phyloP scores from a whole-genome alignment of 805 yeast genomes.

The Monosporozyma yasuniensis region DNA sequence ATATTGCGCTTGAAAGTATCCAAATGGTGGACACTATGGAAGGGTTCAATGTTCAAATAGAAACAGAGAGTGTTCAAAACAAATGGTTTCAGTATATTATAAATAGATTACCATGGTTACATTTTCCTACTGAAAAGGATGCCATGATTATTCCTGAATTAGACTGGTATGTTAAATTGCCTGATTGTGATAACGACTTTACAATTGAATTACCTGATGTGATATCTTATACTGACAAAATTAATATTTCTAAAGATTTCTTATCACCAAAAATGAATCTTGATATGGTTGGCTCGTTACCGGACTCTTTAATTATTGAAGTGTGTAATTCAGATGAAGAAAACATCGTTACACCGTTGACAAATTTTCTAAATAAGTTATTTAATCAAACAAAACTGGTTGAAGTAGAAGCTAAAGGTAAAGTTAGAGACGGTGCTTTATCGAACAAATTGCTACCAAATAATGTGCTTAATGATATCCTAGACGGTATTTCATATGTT shows the following conservation, averaged over 20 bases:
- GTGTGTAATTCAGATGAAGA: constrained; percentile 28
- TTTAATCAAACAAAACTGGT: constrained; percentile 15
- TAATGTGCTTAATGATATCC: neutral
- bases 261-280: constrained; percentile 4
- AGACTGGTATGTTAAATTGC: constrained; percentile 31
- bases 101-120: constrained; percentile 11
- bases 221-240: constrained; percentile 8
- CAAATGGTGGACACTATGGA: constrained; percentile 14
- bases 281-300: constrained; percentile 20
- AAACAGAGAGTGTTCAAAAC: neutral
- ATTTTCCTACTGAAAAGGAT: constrained; percentile 6
- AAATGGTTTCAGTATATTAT: neutral
- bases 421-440: constrained; percentile 1
- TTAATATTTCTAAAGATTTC: constrained; percentile 4
- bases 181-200: constrained; percentile 31
- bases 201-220: constrained; percentile 25
- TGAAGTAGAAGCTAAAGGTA: constrained; percentile 15
- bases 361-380: constrained; percentile 18
- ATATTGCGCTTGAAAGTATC: constrained; percentile 21
- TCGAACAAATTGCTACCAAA: neutral
- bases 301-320: constrained; percentile 17
- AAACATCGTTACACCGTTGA: constrained; percentile 27
- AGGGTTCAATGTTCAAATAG: constrained; percentile 19
- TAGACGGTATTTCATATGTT: constrained; percentile 10
- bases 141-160: constrained; percentile 27